Base-by-base conservation (phyloP, 1,139 yeast species). In the Kodamaea sp. region DNA sequence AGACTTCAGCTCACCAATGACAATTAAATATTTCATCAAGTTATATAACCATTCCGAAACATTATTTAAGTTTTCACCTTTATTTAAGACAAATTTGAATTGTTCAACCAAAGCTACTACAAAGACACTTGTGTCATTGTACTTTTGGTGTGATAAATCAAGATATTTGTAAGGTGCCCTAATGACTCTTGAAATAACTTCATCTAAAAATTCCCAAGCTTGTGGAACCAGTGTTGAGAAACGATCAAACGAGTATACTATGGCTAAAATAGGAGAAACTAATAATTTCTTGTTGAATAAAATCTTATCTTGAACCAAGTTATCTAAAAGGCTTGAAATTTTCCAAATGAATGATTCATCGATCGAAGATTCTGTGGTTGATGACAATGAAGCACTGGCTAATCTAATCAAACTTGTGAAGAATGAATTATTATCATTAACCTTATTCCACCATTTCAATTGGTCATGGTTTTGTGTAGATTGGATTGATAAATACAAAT, bases 91-190 rank as follows among this genome's bases (percentile, higher is more conserved):
- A 54, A 73, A 85, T 40, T 74, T 69, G 61, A 83, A 77, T 57
- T 90, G 97, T 48, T 90, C 97, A 36, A 79, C 59, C 5, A 88
- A 54, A 0, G 84, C 79, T 31, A 84, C 73, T 2, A 79, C 55
- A 42, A 88, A 79, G 0, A 94, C 84, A 52, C 95, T 85, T 10
- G 82, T 45, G 6, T 61, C 64, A 9, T 60, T 44, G 35, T 57
- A 60, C 9, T 58, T 57, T 2, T 57, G 50, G 37, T 75, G 76
- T 1, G 86, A 70, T 42, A 70, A 54, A 54, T 90, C 97, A 39
- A 87, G 73, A 50, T 88, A 90, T 55, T 85, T 88, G 62, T 84
- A 92, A 0, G 97, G 97, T 1, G 87, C 64, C 44, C 79, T 73
- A 39, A 84, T 71, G 44, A 81, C 71, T 48, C 96, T 73, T 1